phyloP scores from a whole-genome alignment of 1,284 basidiomycete genomes.

The Leccinum pachyderme region DNA sequence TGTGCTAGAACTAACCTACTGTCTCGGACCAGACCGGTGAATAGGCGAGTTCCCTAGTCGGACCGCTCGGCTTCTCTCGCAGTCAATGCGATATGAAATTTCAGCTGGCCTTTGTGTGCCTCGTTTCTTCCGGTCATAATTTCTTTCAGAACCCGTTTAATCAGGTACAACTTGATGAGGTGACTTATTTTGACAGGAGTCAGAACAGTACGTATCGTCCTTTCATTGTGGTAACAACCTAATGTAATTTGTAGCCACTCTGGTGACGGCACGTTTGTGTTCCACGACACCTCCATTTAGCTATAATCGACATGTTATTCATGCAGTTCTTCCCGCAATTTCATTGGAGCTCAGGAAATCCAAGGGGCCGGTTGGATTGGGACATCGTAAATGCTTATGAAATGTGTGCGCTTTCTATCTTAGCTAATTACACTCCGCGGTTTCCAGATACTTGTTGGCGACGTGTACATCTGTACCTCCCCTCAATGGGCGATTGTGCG shows the following conservation, averaged over 20 bases:
- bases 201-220: constrained; percentile 48
- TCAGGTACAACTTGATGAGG: constrained; percentile 1
- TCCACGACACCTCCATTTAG: background rate
- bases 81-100: constrained; percentile 56
- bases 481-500: constrained; percentile 74
- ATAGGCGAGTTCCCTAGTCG: constrained; percentile 20
- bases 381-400: constrained; percentile 53
- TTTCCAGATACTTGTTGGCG: constrained; percentile 66
- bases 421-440: constrained; percentile 3
- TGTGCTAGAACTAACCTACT: background rate
- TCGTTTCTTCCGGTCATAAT: constrained; percentile 65
- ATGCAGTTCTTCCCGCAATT: constrained; percentile 68
- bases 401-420: background rate
- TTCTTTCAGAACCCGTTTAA: background rate
- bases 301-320: constrained; percentile 7
- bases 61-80: constrained; percentile 61
- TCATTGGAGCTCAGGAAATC: constrained; percentile 76
- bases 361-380: constrained; percentile 78
- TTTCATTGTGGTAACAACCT: constrained; percentile 1
- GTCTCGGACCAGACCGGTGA: background rate
- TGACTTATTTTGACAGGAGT: constrained; percentile 38
- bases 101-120: constrained; percentile 67
- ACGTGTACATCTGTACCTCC: constrained; percentile 76
- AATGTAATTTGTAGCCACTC: constrained; percentile 37
- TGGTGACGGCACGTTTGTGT: constrained; percentile 53